These are phyloP conservation scores for Pugionium dolabratum DNA, from an alignment of 345 rosid genomes.

Conservation along the genomic window DNA sequence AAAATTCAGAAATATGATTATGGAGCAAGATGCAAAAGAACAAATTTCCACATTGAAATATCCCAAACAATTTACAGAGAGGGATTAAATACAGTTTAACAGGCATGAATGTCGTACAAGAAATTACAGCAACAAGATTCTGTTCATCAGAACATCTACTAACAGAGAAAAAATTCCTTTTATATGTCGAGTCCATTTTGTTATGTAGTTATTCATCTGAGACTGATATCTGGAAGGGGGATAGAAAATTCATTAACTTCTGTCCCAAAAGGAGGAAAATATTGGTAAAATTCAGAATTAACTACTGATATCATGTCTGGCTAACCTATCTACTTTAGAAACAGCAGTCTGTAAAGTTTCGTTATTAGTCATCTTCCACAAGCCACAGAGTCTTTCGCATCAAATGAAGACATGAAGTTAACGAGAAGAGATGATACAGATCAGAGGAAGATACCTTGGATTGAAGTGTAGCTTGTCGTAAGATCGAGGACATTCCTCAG, in stretches of 20 bases:
- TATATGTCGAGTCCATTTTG: not conserved
- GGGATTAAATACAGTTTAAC: not conserved
- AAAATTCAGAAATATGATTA: not conserved
- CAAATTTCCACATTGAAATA: not conserved
- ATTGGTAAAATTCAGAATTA: not conserved
- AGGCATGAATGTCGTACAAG: not conserved
- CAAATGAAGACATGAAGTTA: not conserved
- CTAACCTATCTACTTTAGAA: conserved; percentile 14
- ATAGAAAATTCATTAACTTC: not conserved
- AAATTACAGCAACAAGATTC: not conserved
- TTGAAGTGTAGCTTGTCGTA: conserved; percentile 86
- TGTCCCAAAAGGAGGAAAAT: not conserved
- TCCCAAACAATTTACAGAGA: not conserved
- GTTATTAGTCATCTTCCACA: not conserved
- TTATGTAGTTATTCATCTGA: not conserved
- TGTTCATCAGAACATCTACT: not conserved
- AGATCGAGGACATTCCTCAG: conserved; percentile 87
- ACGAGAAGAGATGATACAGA: not conserved
- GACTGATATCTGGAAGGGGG: not conserved
- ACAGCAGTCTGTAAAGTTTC: conserved; percentile 1
- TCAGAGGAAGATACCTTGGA: conserved; percentile 62
- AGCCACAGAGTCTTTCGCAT: not conserved
- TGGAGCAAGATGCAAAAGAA: not conserved
- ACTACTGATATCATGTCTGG: conserved; percentile 1
- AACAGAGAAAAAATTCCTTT: no score